Conservation (phyloP, 495 filamentous ascomycete species). For the Filosporella fistucella region DNA sequence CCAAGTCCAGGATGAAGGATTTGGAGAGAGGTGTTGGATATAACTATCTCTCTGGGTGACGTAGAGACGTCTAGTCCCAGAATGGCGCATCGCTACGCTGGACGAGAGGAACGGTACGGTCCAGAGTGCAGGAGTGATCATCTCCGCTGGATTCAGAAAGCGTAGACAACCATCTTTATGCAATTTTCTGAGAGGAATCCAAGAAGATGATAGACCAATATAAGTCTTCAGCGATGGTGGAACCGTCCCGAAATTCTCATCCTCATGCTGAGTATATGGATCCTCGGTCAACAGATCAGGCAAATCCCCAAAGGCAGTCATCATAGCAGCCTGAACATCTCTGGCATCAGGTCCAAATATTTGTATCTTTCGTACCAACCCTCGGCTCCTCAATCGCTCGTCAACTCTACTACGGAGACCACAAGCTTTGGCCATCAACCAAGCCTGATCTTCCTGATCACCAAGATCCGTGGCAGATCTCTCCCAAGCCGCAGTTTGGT, state of each 20-base stretch:
- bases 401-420: conserved; percentile 47
- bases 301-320: conserved; percentile 50
- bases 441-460: conserved; percentile 9
- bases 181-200: conserved; percentile 66
- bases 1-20: conserved; percentile 54
- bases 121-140: conserved; percentile 64
- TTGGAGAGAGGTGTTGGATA: conserved; percentile 42
- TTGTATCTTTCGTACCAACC: conserved; percentile 54
- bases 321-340: conserved; percentile 55
- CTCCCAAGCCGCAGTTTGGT: conserved; percentile 38
- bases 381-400: conserved; percentile 58
- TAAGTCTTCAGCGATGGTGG: conserved; percentile 22
- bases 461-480: conserved; percentile 32
- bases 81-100: conserved; percentile 58
- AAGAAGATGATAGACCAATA: conserved; percentile 48
- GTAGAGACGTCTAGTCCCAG: conserved; percentile 54
- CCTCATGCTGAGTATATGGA: conserved; percentile 13
- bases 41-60: conserved; percentile 64
- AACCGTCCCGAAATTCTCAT: conserved; percentile 10
- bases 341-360: conserved; percentile 53
- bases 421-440: conserved; percentile 50
- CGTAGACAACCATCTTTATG: conserved; percentile 61
- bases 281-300: conserved; percentile 33
- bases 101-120: conserved; percentile 59
- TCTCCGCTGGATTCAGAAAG: conserved; percentile 60